Evolutionary conservation across 1,139 yeast species (phyloP).

Genomic region (Sugiyamaella japonica): DNA sequence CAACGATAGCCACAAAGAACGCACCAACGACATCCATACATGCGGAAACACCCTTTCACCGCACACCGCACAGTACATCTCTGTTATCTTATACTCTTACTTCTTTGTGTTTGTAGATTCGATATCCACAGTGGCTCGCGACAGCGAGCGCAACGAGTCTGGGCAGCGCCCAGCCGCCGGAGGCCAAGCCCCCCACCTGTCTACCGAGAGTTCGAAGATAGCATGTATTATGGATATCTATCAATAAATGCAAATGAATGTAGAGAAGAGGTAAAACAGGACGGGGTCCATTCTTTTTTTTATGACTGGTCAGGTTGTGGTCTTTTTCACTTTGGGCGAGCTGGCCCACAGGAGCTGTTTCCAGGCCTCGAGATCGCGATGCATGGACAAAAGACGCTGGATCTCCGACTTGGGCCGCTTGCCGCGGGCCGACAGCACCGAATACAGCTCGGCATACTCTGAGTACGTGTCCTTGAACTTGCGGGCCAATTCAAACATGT

Average conservation of each 20-base stretch:
- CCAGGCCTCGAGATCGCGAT: conserved; percentile 42
- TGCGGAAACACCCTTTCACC: too few relatives aligned
- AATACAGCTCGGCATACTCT: conserved; percentile 42
- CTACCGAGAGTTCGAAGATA: neutral
- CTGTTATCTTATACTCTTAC: too few relatives aligned
- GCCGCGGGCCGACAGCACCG: conserved; percentile 29
- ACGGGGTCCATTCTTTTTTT: too few relatives aligned
- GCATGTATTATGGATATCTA: neutral
- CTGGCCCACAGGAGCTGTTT: conserved; percentile 42
- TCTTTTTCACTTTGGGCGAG: conserved; percentile 11
- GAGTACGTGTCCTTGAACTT: conserved; percentile 40
- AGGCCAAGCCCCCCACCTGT: too few relatives aligned
- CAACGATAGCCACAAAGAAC: too few relatives aligned
- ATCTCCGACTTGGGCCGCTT: conserved; percentile 36
- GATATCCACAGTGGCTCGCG: too few relatives aligned
- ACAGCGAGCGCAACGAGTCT: neutral
- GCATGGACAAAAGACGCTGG: conserved; percentile 41
- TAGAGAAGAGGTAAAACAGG: neutral
- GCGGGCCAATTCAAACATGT: conserved; percentile 41
- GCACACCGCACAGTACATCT: too few relatives aligned
- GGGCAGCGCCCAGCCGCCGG: neutral
- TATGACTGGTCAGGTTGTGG: conserved; percentile 16
- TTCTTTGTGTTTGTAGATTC: too few relatives aligned
- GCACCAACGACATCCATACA: too few relatives aligned
- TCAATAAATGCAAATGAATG: conserved; percentile 3